Evolutionary conservation across 805 yeast genomes (phyloP), one percentile per base, ranked within the genome.

Genomic region (Phaffomyces opuntiae): DNA sequence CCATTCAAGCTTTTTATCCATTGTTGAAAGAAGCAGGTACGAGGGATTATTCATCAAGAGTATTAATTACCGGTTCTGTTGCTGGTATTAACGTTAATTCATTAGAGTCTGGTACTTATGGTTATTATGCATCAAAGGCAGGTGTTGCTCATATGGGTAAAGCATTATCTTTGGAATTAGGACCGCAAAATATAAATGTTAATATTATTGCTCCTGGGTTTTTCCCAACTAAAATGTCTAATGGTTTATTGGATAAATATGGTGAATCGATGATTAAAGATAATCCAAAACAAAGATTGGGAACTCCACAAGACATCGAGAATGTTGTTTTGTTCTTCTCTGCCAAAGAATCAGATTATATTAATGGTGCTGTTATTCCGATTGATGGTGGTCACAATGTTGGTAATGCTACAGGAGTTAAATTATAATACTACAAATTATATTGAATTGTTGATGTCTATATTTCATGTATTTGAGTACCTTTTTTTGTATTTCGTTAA

Each of bases 181-280:
- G 86, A 2, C 83, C 81, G 7, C 66, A 70, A 38, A 76, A 83
- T 64, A 75, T 83, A 55, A 82, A 78, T 40, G 88, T 83, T 47
- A 83, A 84, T 64, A 67, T 78, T 12, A 62, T 83, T 51, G 87
- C 88, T 7, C 90, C 90, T 0, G 91, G 91, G 0, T 84, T 81
- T 60, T 80, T 83, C 73, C 86, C 86, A 19, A 73, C 83, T 17
- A 83, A 80, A 63, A 83, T 83, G 89, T 73, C 87, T 36, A 72
- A 77, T 49, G 90, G 87, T 0, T 53, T 83, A 40, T 65, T 84
- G 40, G 74, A 68, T 35, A 66, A 63, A 43, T 41, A 56, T 48
- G 80, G 79, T 24, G 79, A 74, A 13, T 29, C 57, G 1, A 66
- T 81, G 70, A 53, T 51, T 13, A 69, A 64, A 29, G 49, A 59